Base-by-base conservation (phyloP, 176 grass and related monocot genomes). In the Musa itinerans region DNA sequence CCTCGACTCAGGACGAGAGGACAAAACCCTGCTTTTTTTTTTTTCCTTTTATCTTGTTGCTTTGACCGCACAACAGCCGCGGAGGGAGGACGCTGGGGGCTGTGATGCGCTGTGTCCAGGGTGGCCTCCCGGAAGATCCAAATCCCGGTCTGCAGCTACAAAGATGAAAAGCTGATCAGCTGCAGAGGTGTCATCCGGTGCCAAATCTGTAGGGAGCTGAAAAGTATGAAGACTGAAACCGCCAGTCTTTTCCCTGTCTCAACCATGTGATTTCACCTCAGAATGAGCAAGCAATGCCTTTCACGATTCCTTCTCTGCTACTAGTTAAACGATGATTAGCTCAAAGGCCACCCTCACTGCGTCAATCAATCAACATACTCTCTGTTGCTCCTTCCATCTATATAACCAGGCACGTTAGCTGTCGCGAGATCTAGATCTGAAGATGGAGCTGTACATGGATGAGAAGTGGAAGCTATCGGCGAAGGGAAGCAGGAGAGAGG, bases 401-500 rank as follows among this genome's bases (percentile, higher is more conserved):
- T 17, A 17, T n/a, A 62, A 15, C 2, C 71, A 16, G 4, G 23
- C 49, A 2, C 4, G 16, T 10, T 54, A 19, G 24, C 29, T 22
- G 11, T 23, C 3, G 62, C 8, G 62, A 64, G 23, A 65, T 65
- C 23, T 13, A 26, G 63, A 65, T 65, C 72, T 9, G 52, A 2
- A 50, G 21, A 89, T 97, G 90, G 90, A 93, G 80, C 59, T 83
- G 59, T 80, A 61, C 68, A 81, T 77, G 16, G 93, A 88, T 66
- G 89, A 87, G 71, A 87, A 89, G 79, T 89, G 89, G 71, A 90
- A 88, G 89, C 78, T 86, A 58, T 86, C 82, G 81, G 87, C 81
- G 80, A 93, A 89, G 79, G 76, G 76, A 71, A 74, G 50, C 63
- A 10, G 64, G 17, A n/a, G 83, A 55, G 52, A 12, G n/a, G 76